Percentiles rank a stretch among this genome's conserved stretches.
Conservation (phyloP, 2,329 filamentous ascomycete genomes). For the Pezicula neosporulosa region DNA sequence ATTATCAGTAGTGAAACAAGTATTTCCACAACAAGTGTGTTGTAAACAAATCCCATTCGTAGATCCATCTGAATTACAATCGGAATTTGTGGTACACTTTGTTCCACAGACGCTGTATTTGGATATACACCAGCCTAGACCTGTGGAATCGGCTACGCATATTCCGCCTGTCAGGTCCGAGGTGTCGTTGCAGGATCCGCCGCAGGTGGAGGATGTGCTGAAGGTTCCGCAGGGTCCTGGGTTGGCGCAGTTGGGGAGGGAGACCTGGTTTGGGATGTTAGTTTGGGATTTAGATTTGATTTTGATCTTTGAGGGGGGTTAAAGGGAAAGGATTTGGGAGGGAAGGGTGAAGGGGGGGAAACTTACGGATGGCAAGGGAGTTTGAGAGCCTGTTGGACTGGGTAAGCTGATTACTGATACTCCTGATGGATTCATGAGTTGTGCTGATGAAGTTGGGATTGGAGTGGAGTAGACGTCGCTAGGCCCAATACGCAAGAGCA, state of each 20-base stretch:
- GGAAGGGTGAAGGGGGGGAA: no score
- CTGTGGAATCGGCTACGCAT: not conserved
- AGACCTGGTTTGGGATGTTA: not conserved
- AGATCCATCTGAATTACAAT: not conserved
- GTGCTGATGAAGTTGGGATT: not conserved
- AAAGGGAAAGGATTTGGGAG: no score
- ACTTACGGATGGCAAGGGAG: no score
- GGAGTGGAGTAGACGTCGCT: not conserved
- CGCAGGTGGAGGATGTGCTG: not conserved
- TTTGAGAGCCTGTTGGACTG: no score
- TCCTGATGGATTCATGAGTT: no score
- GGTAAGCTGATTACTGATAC: no score
- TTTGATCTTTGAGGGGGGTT: not conserved
- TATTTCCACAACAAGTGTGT: not conserved
- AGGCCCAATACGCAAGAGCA: not conserved
- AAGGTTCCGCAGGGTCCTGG: not conserved
- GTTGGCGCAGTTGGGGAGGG: not conserved
- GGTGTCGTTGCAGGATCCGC: not conserved
- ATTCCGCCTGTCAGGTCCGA: not conserved
- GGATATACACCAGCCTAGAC: not conserved
- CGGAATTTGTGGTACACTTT: not conserved
- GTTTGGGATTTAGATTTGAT: not conserved
- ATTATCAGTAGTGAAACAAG: not conserved
- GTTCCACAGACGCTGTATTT: not conserved
- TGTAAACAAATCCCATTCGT: not conserved